Evolutionary conservation across 2,329 filamentous ascomycete species (phyloP).

Genomic region (Aspergillus ruber): DNA sequence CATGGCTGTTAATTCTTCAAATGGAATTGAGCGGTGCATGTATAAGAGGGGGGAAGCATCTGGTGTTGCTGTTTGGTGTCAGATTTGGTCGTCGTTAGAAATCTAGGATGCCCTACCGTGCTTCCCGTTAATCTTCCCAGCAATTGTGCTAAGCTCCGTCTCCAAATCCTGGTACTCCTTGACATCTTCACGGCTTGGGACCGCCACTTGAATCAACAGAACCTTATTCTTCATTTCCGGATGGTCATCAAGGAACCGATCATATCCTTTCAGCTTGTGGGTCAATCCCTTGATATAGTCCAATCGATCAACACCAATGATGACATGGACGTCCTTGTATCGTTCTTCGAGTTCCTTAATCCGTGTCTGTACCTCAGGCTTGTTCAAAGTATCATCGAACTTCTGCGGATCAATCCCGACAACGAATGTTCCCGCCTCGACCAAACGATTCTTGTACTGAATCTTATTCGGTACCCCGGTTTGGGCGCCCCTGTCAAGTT

Average conservation of each 20-base stretch:
- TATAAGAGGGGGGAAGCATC: slow-evolving; percentile 97
- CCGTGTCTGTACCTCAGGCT: slow-evolving; percentile 69
- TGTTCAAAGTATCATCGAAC: slow-evolving; percentile 74
- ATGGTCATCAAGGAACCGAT: slow-evolving; percentile 85
- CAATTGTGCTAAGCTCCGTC: slow-evolving; percentile 83
- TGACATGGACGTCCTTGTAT: slow-evolving; percentile 83
- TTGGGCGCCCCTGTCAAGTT: slow-evolving; percentile 25
- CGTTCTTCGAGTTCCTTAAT: slow-evolving; percentile 72
- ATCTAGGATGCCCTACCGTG: slow-evolving; percentile 50
- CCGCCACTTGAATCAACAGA: slow-evolving; percentile 85
- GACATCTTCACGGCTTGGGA: slow-evolving; percentile 76
- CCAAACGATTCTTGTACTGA: slow-evolving; percentile 72
- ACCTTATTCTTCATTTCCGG: slow-evolving; percentile 93
- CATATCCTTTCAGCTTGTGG: slow-evolving; percentile 86
- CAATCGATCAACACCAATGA: slow-evolving; percentile 85
- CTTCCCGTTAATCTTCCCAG: slow-evolving; percentile 88
- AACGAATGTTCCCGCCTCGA: slow-evolving; percentile 83
- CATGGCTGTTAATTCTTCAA: slow-evolving; percentile 86
- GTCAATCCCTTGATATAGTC: slow-evolving; percentile 97
- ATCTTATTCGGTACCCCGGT: slow-evolving; percentile 76
- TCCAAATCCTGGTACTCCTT: slow-evolving; percentile 93
- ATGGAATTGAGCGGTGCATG: slow-evolving; percentile 86
- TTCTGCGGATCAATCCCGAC: slow-evolving; percentile 95
- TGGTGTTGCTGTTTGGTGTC: slow-evolving; percentile 57
- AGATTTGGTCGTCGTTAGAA: neutral